Conservation (phyloP, 192 early-diverging fungal genomes). For the Coemansia interrupta region DNA sequence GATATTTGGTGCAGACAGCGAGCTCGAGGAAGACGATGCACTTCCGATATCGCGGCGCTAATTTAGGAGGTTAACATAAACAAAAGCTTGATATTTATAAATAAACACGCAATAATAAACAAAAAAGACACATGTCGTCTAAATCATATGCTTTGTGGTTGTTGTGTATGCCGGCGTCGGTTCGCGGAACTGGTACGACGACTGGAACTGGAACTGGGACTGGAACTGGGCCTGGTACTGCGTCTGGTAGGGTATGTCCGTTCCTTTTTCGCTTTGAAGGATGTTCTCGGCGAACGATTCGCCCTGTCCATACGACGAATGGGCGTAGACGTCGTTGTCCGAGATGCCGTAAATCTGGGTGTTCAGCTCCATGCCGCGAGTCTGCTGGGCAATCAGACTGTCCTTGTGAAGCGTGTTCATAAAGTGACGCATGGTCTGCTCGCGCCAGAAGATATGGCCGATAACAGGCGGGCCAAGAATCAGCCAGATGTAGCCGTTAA, state of each 20-base stretch:
- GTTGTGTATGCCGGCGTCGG: not conserved
- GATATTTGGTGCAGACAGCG: slow-evolving; percentile 24
- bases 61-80: not conserved
- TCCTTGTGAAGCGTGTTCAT: slow-evolving; percentile 46
- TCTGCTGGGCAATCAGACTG: slow-evolving; percentile 42
- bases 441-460: slow-evolving; percentile 41
- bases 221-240: slow-evolving; percentile 2
- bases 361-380: slow-evolving; percentile 19
- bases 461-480: slow-evolving; percentile 37
- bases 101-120: too few species aligned
- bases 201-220: slow-evolving; percentile 8
- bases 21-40: slow-evolving; percentile 22
- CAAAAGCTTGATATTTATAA: not conserved
- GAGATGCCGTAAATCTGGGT: slow-evolving; percentile 27
- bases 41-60: slow-evolving; percentile 14
- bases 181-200: not conserved
- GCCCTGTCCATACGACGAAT: slow-evolving; percentile 12
- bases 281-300: slow-evolving; percentile 16
- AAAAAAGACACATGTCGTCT: not conserved
- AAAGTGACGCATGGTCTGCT: slow-evolving; percentile 44
- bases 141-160: slow-evolving; percentile 1
- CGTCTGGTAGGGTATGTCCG: slow-evolving; percentile 4
- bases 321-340: slow-evolving; percentile 20
- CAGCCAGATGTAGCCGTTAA: slow-evolving; percentile 39
- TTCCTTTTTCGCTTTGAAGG: not conserved